These are phyloP conservation scores for Keithomyces neogunnii DNA, from an alignment of 2,329 filamentous ascomycete species.

Conservation along the genomic window DNA sequence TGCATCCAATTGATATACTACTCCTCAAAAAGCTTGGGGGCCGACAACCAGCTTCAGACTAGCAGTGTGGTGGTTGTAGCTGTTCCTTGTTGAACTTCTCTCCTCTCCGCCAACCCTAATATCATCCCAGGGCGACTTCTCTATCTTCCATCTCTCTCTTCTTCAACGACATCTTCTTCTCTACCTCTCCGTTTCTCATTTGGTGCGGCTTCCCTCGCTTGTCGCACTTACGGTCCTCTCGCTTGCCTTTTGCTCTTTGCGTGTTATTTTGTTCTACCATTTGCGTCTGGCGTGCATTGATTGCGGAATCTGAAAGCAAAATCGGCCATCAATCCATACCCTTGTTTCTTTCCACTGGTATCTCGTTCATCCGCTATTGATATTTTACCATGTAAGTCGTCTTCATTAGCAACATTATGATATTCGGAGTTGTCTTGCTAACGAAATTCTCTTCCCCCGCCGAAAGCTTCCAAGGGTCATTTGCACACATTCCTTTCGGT, in stretches of 20 bases:
- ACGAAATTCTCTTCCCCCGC: background rate
- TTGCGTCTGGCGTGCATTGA: constrained; percentile 3
- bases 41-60: background rate
- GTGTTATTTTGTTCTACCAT: background rate
- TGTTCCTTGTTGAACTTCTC: background rate
- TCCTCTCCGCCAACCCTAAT: background rate
- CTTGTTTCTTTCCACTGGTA: background rate
- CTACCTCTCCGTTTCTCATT: background rate
- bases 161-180: background rate
- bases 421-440: background rate
- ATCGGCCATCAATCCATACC: no score
- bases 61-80: background rate
- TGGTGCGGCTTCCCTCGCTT: background rate
- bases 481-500: constrained; percentile 5
- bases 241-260: background rate
- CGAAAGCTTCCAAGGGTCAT: background rate
- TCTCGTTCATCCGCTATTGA: background rate
- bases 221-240: background rate
- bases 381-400: no score
- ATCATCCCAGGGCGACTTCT: background rate
- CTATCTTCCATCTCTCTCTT: background rate
- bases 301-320: background rate
- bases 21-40: background rate
- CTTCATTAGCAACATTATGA: no score
- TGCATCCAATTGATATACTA: constrained; percentile 1